Base-by-base conservation (phyloP, 2,329 filamentous ascomycete species). In the Xylaria sp. region DNA sequence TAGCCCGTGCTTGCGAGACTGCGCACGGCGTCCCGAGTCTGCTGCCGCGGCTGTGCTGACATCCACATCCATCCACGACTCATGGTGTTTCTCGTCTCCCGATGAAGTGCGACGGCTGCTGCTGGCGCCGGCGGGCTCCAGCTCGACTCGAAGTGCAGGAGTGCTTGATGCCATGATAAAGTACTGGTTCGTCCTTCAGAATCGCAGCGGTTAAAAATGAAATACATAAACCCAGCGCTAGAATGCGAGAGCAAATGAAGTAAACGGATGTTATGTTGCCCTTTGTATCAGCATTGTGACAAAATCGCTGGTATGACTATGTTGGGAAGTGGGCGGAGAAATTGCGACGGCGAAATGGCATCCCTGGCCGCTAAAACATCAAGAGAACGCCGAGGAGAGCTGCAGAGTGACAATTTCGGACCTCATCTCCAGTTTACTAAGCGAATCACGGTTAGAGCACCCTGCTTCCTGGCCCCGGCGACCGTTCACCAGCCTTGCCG, bases 371-470 rank as follows among this genome's bases (percentile, higher is more conserved):
- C 66, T 52, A 69, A 52, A 63, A 59, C n/a, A 63, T 37, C 39
- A 64, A 23, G n/a, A 63, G 13, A 57, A 25, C 23, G 48, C 6
- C 25, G 50, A 52, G 32, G 48, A 32, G 52, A 48, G 65, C 57
- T 65, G 62, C 61, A 63, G n/a, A 62, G 25, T 12, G 50, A 68
- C 63, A 55, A 58, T 59, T 63, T 57, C 9, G 51, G 62, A 28
- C 50, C 58, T 66, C 66, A 66, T 71, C 63, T 55, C 66, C 56
- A 66, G 59, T 61, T 48, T 64, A 62, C 51, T 65, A 61, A 57
- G 51, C 63, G 46, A 64, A 66, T 66, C 63, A 64, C 48, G 63
- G 58, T 51, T 62, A 62, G 51, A 25, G 63, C 52, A 23, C 39
- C 60, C 56, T 58, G 28, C 28, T n/a, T 51, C 6, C 23, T 28